These are phyloP conservation scores for Blastobotrys serpentis DNA, from an alignment of 1,139 yeast species.

Conservation along the genomic window DNA sequence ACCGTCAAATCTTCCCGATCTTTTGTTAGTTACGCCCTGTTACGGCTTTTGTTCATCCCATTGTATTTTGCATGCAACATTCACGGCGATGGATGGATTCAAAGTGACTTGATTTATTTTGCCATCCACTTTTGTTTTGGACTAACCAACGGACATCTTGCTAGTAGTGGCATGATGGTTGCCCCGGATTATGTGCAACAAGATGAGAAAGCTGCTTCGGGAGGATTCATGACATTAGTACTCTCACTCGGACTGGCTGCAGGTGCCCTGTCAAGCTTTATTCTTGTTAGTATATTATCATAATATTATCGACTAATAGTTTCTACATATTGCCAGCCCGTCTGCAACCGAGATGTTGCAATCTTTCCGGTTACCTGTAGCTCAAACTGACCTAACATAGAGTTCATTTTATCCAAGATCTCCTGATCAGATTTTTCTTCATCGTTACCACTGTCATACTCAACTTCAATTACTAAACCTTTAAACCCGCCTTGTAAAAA, in stretches of 20 bases:
- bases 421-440: slow-evolving; percentile 8
- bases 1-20: slow-evolving; percentile 25
- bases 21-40: slow-evolving; percentile 27
- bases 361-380: slow-evolving; percentile 14
- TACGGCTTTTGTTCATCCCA: slow-evolving; percentile 54
- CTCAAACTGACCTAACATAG: slow-evolving; percentile 20
- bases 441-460: slow-evolving; percentile 23
- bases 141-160: slow-evolving; percentile 78
- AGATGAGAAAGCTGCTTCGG: slow-evolving; percentile 84
- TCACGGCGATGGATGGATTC: slow-evolving; percentile 44
- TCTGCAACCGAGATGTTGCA: slow-evolving; percentile 13
- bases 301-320: slow-evolving; percentile 11
- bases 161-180: slow-evolving; percentile 78
- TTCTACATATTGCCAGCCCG: slow-evolving; percentile 30
- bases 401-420: slow-evolving; percentile 19
- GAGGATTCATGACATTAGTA: slow-evolving; percentile 82
- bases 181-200: slow-evolving; percentile 60
- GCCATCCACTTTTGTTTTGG: slow-evolving; percentile 76
- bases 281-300: slow-evolving; percentile 47
- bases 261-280: slow-evolving; percentile 74
- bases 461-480: slow-evolving; percentile 64
- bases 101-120: slow-evolving; percentile 68
- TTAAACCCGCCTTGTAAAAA: slow-evolving; percentile 72
- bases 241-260: slow-evolving; percentile 71
- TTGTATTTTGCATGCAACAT: slow-evolving; percentile 55